Conservation (phyloP, 2,329 filamentous ascomycete genomes). For the Paecilomyces variotii region DNA sequence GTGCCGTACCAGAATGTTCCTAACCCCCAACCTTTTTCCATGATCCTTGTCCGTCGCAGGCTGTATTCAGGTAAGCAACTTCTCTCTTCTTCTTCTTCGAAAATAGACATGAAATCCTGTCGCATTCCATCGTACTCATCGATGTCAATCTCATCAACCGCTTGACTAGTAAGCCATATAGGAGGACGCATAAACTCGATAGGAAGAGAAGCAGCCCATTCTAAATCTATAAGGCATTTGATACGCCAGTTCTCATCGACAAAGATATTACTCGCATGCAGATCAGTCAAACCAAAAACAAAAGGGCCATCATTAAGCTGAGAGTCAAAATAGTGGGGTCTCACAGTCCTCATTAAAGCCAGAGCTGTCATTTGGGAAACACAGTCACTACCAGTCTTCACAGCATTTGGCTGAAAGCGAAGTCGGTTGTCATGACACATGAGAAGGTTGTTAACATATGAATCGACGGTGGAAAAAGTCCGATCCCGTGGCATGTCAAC, state of each 20-base stretch:
- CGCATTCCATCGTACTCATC: constrained; percentile 6
- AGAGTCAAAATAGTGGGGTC: constrained; percentile 18
- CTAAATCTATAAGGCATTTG: constrained; percentile 18
- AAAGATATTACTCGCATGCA: constrained; percentile 31
- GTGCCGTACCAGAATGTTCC: constrained; percentile 21
- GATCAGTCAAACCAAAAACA: constrained; percentile 26
- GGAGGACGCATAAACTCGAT: constrained; percentile 15
- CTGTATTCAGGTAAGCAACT: neutral
- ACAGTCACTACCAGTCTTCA: constrained; percentile 20
- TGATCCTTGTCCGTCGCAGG: constrained; percentile 8
- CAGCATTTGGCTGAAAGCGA: constrained; percentile 25
- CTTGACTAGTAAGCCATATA: constrained; percentile 15
- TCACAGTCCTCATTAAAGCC: constrained; percentile 18
- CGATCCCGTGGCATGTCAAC: constrained; percentile 22
- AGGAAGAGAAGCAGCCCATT: constrained; percentile 19
- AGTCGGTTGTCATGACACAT: constrained; percentile 27
- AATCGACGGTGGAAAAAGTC: constrained; percentile 24
- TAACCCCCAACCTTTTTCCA: constrained; percentile 15
- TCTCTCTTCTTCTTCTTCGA: constrained; percentile 16
- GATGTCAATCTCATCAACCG: constrained; percentile 7
- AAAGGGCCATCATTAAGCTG: constrained; percentile 29
- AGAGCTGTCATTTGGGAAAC: constrained; percentile 22
- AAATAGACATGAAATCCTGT: constrained; percentile 12
- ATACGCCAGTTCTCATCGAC: constrained; percentile 23
- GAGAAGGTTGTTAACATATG: constrained; percentile 25